A percentile compares a stretch with the other conserved stretches of the same genome.
These are phyloP conservation scores for Grosmannia clavigera DNA, from an alignment of 2,329 filamentous ascomycete species.

Conservation along the genomic window DNA sequence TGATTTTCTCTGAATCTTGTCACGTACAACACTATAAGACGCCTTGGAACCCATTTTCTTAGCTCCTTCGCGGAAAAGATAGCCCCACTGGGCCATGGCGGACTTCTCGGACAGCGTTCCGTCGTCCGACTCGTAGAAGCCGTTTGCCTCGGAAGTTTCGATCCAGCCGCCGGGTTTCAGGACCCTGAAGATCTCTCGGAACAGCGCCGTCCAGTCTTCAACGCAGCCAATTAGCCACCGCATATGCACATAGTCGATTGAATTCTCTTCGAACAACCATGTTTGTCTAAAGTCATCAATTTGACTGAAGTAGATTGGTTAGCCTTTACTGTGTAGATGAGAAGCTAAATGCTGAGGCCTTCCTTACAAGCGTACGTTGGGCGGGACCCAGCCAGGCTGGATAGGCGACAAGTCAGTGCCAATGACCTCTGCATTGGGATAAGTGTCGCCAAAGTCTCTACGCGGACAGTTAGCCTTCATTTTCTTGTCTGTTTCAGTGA, in stretches of 20 bases:
- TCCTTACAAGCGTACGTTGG: slow-evolving; percentile 5
- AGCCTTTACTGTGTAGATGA: no score
- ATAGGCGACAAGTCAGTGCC: slow-evolving; percentile 32
- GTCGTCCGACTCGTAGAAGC: slow-evolving; percentile 15
- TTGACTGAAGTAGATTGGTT: slow-evolving; percentile 6
- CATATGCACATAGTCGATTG: slow-evolving; percentile 17
- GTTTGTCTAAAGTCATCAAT: slow-evolving; percentile 16
- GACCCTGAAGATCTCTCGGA: slow-evolving; percentile 11
- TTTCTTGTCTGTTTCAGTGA: no score
- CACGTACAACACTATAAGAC: slow-evolving; percentile 27
- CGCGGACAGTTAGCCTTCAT: no score
- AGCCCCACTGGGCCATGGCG: slow-evolving; percentile 15
- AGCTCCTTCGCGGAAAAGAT: no score
- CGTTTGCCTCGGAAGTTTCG: slow-evolving; percentile 11
- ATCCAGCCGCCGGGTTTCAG: slow-evolving; percentile 39
- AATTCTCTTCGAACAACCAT: slow-evolving; percentile 13
- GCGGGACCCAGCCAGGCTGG: slow-evolving; percentile 8
- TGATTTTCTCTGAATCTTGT: slow-evolving; percentile 35
- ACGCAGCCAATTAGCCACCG: slow-evolving; percentile 16
- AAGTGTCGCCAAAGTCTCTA: slow-evolving; percentile 27
- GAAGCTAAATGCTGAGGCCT: not conserved
- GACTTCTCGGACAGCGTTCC: slow-evolving; percentile 8
- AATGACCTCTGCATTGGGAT: slow-evolving; percentile 28
- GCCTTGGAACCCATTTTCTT: not conserved
- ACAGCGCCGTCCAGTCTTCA: slow-evolving; percentile 12